Base-by-base conservation (phyloP, 805 yeast species). In the Scheffersomyces stipitis region DNA sequence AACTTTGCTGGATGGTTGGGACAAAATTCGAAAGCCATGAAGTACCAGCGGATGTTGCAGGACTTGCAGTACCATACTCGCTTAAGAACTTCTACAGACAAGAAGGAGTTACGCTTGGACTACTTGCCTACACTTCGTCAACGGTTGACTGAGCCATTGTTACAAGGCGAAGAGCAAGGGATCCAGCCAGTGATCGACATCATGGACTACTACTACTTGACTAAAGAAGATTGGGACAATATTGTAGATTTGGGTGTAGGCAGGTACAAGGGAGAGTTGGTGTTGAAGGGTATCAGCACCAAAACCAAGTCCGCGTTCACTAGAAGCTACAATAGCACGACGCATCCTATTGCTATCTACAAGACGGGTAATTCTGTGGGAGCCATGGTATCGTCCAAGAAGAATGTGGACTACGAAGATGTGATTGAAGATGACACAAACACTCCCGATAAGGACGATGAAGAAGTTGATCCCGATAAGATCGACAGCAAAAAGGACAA, bases 181-280 rank as follows among this genome's bases (percentile, higher is more conserved):
- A 75, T 91, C 22, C 67, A 68, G 0, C 75, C 73, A 2, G 83
- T 85, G 3, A 80, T 93, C 33, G 67, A 70, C n/a, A 51, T 78
- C 1, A 74, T 93, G 85, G 99, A 93, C 60, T 70, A 78, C 24
- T 93, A 93, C 60, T 93, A 80, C 52, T 59, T 93, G 26, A 85
- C 96, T 5, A 84, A 80, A 51, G 96, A 90, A 40, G 98, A 93
- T 60, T 91, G 95, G 90, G 98, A 91, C 54, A 75, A 74, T 15
- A 66, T 93, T 8, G 71, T 88, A 75, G 97, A 90, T 44, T 77
- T 90, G 43, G 83, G 87, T 13, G 81, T 89, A 9, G 96, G 96
- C 0, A 33, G 36, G 13, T 27, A 41, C n/a, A 58, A 58, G 22
- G 63, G 70, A 37, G 77, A 74, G 5, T 51, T 56, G 1, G 45